phyloP scores from a whole-genome alignment of 1,284 basidiomycete genomes.

The Retiboletus flavoniger region DNA sequence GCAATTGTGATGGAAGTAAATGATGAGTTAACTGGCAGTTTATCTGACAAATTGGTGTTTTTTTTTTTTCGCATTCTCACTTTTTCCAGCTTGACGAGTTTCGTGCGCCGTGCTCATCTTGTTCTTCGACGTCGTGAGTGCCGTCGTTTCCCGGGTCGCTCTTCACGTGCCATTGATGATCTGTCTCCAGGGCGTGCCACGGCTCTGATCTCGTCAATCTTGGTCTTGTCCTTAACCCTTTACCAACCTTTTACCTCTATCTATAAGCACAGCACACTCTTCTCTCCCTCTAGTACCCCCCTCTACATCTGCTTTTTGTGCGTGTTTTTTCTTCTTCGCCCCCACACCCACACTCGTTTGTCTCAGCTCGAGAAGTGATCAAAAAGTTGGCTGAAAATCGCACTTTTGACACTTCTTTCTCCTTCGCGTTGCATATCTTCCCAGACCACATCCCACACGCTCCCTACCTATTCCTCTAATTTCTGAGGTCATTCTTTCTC shows the following conservation, averaged over 20 bases:
- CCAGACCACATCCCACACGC: conserved; percentile 27
- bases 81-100: conserved; percentile 25
- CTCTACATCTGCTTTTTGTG: conserved; percentile 44
- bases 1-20: conserved; percentile 19
- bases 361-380: conserved; percentile 23
- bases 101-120: conserved; percentile 24
- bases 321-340: conserved; percentile 45
- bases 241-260: conserved; percentile 40
- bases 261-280: conserved; percentile 44
- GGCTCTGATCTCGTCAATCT: conserved; percentile 41
- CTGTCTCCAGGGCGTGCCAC: conserved; percentile 27
- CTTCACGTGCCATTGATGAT: too few species aligned
- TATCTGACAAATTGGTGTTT: conserved; percentile 15
- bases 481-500: conserved; percentile 36
- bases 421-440: conserved; percentile 30
- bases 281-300: conserved; percentile 30
- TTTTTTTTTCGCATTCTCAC: conserved; percentile 21
- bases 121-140: conserved; percentile 21
- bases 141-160: not conserved
- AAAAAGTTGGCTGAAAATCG: conserved; percentile 30
- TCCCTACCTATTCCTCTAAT: conserved; percentile 32
- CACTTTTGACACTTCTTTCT: conserved; percentile 30
- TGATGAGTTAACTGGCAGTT: conserved; percentile 5
- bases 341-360: conserved; percentile 34
- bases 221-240: conserved; percentile 38